Evolutionary conservation across 441 rosid genomes (phyloP).

Genomic region (Dalechampia spathulata): DNA sequence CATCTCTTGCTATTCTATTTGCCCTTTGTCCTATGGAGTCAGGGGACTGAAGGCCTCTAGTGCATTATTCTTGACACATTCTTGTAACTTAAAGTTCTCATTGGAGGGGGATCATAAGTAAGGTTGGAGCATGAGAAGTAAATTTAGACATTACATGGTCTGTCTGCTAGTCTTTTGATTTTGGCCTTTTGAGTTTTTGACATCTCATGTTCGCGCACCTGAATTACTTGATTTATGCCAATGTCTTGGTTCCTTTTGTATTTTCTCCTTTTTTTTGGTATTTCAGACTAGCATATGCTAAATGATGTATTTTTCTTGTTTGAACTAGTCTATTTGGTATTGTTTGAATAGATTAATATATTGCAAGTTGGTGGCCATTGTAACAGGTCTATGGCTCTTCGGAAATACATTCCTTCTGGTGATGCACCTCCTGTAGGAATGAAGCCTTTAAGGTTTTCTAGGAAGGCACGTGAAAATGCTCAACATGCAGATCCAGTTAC

Average conservation of each 20-base stretch:
- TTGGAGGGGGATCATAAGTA: no score
- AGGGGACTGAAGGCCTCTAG: no score
- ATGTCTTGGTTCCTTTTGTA: background rate
- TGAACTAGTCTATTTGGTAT: background rate
- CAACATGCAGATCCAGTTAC: conserved; percentile 39
- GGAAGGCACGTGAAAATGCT: conserved; percentile 42
- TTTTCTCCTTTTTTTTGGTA: background rate
- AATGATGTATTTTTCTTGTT: background rate
- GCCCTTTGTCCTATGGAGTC: no score
- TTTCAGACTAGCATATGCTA: background rate
- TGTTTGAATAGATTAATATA: background rate
- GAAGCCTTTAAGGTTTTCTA: conserved; percentile 61
- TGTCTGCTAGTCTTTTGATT: no score
- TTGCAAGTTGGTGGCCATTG: conserved; percentile 2
- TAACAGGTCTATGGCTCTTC: conserved; percentile 66
- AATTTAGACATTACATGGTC: no score
- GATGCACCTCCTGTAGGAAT: conserved; percentile 40
- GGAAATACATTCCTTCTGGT: conserved; percentile 47
- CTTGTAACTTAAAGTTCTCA: no score
- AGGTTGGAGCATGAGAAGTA: no score
- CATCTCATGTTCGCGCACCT: no score
- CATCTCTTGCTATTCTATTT: no score
- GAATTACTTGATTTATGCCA: background rate
- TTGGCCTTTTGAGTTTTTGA: no score
- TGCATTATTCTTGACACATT: no score